Base-by-base conservation (phyloP, 2,329 filamentous ascomycete species). In the Fusarium burgessii region DNA sequence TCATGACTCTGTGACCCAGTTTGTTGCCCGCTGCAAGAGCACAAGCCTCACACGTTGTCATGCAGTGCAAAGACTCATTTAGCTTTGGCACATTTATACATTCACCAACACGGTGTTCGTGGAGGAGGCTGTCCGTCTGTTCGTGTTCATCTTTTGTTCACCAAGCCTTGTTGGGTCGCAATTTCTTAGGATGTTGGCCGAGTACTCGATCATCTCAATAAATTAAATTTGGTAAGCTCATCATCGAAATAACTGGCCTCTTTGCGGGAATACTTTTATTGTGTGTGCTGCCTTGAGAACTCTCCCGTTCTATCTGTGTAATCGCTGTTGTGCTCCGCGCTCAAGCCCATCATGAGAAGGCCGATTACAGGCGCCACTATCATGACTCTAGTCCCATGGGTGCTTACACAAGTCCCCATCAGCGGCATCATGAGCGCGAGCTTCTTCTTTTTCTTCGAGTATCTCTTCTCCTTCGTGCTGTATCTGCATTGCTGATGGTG, bases 341-440 rank as follows among this genome's bases (percentile, higher is more conserved):
- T 23, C 20, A 20, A 17, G 14, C 23, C 25, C 18, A 33, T 68
- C 51, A 64, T 51, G 51, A 55, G 51, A 62, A 61, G 40, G 29
- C 25, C 23, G 32, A 55, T 41, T 40, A 29, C 51, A 41, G 56
- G 25, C 46, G 58, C 55, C 35, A 57, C 59, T 32, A 50, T 66
- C 68, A 71, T 69, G 64, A 64, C 51, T 54, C 52, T 58, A 51
- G 46, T 65, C 43, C 27, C 68, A 65, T 64, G 32, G 20, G 17
- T 41, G 33, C 68, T 65, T 52, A 61, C 46, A 68, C 46, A 12
- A 40, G 55, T 60, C 57, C 46, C 57, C 35, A 14, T 46, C 43
- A 33, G 55, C 56, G 40, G 46, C 56, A 55, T 71, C 43, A 54
- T 72, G 64, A 20, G 35, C 27, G 17, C 46, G 40, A 25, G 36